Evolutionary conservation across 495 filamentous ascomycete species (phyloP), one percentile per base, ranked within the genome.

Genomic region (Halenospora varia): DNA sequence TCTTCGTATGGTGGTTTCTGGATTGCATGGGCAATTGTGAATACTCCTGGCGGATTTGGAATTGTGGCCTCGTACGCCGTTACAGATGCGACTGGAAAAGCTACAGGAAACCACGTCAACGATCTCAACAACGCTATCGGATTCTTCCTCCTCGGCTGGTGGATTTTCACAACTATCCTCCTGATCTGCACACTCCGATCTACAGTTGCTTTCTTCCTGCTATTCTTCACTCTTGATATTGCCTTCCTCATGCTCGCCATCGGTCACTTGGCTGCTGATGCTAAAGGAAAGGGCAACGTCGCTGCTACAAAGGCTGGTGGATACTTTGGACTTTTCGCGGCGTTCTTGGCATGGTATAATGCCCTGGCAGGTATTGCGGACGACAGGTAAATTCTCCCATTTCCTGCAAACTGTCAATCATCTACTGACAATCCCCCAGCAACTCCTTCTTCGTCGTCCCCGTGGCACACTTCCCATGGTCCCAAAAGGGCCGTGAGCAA

Each of bases 1-100:
- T 93, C 91, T 6, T 96, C 93, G 2, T 97, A 93, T 71, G 93
- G 93, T 62, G 93, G 93, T 60, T 97, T 97, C 83, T 97, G 93
- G 93, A 78, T 97, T 63, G 79, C 89, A 22, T 92, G 88, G 66
- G 93, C 81, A 64, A 90, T 97, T 75, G 81, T 95, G 67, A 73
- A 95, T 63, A 96, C 92, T 25, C 89, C 90, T 2, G 80, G 84
- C 57, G 88, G 86, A 20, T 87, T 88, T 62, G 68, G 79, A 15
- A 88, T 91, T 40, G 59, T 77, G 8, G 69, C 64, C 17, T 64
- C 66, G 0, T 86, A 85, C 62, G 56, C 62, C 2, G 63, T 46
- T 1, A 26, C 40, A 11, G 54, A 65, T 29, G 50, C 62, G 2
- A 25, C 47, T 9, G 29, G 56, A 45, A 68, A 62, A 0, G 40